Evolutionary conservation across 1,284 basidiomycete species (phyloP), one percentile per base, ranked within the genome.

Genomic region (Microbotryum lychnidis-dioicae): DNA sequence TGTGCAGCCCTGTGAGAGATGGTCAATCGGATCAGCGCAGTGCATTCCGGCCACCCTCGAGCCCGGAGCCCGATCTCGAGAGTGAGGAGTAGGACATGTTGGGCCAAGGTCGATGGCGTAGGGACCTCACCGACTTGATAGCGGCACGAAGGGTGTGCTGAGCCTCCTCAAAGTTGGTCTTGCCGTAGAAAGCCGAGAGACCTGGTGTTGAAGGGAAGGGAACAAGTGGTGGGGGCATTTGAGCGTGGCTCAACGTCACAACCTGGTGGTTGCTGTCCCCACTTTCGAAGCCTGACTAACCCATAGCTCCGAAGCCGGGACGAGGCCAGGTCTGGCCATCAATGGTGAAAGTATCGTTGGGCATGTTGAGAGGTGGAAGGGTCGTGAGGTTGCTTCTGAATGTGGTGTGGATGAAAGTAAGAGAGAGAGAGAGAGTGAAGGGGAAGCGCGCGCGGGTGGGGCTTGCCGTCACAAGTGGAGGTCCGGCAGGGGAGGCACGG

Each of bases 161-260:
- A 6, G 54, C 50, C 16, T 61, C 31, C 20, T 67, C 67, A 25
- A 62, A 55, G 45, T 64, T 54, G 6, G 51, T 53, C 0, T 29
- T 44, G 27, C 69, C 69, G 33, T 70, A 70, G 47, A 56, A 64
- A 1, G 60, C 63, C 23, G 59, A 61, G 5, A 61, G 46, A 33
- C 56, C 54, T 55, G 51, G 9, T 31, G 31, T 10, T n/a, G 23
- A 23, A n/a, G 25, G 7, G 1, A 12, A 46, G 53, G 3, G 57
- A 23, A 18, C 23, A 54, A 20, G 21, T 9, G 7, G 27, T 29
- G 52, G 16, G 52, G 14, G 29, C 10, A 31, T 37, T 23, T 46
- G n/a, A 46, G 25, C 16, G 14, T 29, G n/a, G 25, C 29, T 31
- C 14, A 6, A n/a, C 6, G 33, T 21, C 5, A 29, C 1, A 14